These are phyloP conservation scores for Berkeleyomyces rouxiae DNA, from an alignment of 2,329 filamentous ascomycete genomes.

Conservation along the genomic window DNA sequence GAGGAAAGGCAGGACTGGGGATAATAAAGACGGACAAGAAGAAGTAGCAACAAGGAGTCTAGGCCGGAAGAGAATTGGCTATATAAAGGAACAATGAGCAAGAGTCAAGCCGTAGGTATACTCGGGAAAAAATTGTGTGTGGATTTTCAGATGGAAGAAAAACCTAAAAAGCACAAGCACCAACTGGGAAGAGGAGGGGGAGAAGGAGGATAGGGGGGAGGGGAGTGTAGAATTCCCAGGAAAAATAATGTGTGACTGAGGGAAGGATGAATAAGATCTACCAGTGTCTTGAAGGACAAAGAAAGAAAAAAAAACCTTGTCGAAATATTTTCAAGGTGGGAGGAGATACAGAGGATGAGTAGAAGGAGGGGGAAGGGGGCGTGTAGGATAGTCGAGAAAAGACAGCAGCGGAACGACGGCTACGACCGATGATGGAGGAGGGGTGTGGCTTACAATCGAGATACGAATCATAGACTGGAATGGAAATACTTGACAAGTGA, in stretches of 20 bases:
- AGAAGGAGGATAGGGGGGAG: background rate
- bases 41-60: background rate
- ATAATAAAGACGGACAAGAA: background rate
- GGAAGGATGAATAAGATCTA: constrained; percentile 2
- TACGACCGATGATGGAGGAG: background rate
- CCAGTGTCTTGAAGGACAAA: background rate
- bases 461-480: no score
- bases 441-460: background rate
- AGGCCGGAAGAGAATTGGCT: background rate
- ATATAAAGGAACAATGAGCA: constrained; percentile 1
- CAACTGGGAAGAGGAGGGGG: background rate
- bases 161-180: constrained; percentile 1
- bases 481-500: no score
- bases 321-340: background rate
- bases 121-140: background rate
- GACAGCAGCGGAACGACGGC: background rate
- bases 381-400: background rate
- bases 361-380: background rate
- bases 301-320: background rate
- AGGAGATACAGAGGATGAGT: background rate
- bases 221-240: background rate
- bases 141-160: constrained; percentile 1
- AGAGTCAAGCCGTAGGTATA: background rate
- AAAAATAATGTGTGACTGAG: background rate
- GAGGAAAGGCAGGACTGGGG: background rate